A percentile compares a stretch with the other conserved stretches of the same genome.
Conservation (phyloP, 192 early-diverging fungal species). For the Podila horticola region DNA sequence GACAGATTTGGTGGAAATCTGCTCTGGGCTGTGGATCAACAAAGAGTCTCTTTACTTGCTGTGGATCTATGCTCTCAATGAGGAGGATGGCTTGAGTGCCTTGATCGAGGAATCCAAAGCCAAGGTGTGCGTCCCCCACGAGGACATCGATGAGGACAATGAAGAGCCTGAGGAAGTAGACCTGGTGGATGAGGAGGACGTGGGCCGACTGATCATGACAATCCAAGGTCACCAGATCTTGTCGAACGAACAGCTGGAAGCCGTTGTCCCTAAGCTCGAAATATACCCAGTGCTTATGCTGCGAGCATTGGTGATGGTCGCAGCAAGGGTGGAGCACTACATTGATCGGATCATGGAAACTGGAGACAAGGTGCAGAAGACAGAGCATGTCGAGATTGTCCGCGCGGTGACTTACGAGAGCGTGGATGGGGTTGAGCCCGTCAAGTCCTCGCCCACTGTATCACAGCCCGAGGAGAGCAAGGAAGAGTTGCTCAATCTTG, state of each 20-base stretch:
- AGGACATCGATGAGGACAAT: not conserved
- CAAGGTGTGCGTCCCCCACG: conserved; percentile 13
- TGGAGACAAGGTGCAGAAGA: conserved; percentile 35
- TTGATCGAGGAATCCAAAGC: conserved; percentile 18
- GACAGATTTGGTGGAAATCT: conserved; percentile 23
- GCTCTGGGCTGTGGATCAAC: conserved; percentile 28
- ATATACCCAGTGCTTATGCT: conserved; percentile 38
- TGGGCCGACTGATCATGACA: conserved; percentile 32
- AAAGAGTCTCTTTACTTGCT: conserved; percentile 21
- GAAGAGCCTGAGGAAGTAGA: conserved; percentile 23
- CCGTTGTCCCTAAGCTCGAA: conserved; percentile 22
- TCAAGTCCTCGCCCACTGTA: not conserved
- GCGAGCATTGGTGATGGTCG: conserved; percentile 23
- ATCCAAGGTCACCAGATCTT: conserved; percentile 8
- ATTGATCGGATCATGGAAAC: conserved; percentile 41
- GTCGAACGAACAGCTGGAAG: conserved; percentile 1
- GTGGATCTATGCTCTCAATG: conserved; percentile 47
- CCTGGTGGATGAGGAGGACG: conserved; percentile 18
- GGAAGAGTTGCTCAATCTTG: conserved; percentile 19
- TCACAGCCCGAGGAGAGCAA: conserved; percentile 16
- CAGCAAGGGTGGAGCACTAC: conserved; percentile 18
- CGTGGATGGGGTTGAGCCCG: not conserved
- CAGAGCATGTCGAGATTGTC: conserved; percentile 14
- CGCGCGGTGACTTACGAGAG: conserved; percentile 10
- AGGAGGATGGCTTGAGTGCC: conserved; percentile 45